Evolutionary conservation across 495 filamentous ascomycete genomes (phyloP).

Genomic region (Achaetomiella virescens): DNA sequence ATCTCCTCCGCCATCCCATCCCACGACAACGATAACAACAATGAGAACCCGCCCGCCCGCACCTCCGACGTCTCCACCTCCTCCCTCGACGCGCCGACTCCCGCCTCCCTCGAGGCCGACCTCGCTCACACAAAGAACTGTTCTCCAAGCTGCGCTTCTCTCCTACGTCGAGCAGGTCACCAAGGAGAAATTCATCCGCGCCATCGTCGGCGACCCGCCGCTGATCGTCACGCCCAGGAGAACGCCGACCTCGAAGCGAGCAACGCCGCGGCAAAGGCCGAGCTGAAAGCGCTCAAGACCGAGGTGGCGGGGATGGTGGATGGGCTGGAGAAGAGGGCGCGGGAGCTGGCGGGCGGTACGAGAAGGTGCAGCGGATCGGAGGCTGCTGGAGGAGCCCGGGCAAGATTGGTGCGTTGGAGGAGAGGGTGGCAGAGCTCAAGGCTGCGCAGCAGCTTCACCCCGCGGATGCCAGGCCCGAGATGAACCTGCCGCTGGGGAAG

Average conservation of each 20-base stretch:
- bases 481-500: constrained; percentile 54
- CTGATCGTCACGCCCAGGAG: constrained; percentile 75
- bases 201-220: constrained; percentile 79
- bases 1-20: constrained; percentile 38
- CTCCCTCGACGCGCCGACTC: constrained; percentile 61
- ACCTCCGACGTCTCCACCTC: constrained; percentile 65
- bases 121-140: constrained; percentile 84
- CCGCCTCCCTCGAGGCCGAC: constrained; percentile 73
- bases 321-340: constrained; percentile 62
- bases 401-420: constrained; percentile 57
- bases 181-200: constrained; percentile 72
- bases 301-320: constrained; percentile 68
- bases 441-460: constrained; percentile 24
- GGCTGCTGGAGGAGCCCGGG: constrained; percentile 52
- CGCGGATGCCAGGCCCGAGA: constrained; percentile 23
- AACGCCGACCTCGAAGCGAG: constrained; percentile 73
- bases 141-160: constrained; percentile 95
- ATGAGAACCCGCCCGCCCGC: constrained; percentile 28
- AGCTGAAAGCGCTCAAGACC: constrained; percentile 68
- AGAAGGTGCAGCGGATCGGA: constrained; percentile 58
- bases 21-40: constrained; percentile 16
- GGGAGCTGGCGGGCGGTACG: constrained; percentile 54
- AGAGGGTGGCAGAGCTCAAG: constrained; percentile 50
- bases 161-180: constrained; percentile 81
- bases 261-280: constrained; percentile 65